Evolutionary conservation across 331 rosid species (phyloP).

Genomic region (Saraca asoca): DNA sequence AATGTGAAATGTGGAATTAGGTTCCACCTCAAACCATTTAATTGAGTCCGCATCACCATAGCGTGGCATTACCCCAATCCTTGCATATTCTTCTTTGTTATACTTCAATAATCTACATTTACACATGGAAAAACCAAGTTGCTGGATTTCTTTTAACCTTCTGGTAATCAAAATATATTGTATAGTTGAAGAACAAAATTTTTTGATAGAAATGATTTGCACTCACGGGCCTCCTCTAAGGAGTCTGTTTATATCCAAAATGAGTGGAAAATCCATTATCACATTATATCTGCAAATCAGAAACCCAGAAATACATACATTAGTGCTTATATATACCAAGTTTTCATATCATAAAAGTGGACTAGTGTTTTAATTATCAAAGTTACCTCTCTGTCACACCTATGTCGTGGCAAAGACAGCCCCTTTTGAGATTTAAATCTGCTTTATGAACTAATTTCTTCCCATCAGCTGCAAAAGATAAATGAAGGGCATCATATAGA

Average conservation of each 20-base stretch:
- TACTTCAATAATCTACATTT: constrained; percentile 47
- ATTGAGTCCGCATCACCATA: constrained; percentile 58
- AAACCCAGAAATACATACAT: not conserved
- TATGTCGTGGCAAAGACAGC: constrained; percentile 59
- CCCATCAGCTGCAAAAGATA: constrained; percentile 53
- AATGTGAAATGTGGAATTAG: constrained; percentile 57
- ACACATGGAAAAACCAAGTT: not conserved
- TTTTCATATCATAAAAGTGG: not conserved
- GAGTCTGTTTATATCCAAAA: constrained; percentile 56
- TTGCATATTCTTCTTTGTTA: constrained; percentile 45
- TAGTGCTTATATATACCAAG: too few species aligned
- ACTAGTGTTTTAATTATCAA: not conserved
- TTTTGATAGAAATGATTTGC: constrained; percentile 9
- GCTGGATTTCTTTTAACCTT: not conserved
- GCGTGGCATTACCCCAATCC: constrained; percentile 68
- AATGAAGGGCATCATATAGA: not conserved
- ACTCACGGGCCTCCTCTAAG: constrained; percentile 65
- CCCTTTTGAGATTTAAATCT: constrained; percentile 49
- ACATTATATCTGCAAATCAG: constrained; percentile 54
- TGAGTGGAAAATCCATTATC: constrained; percentile 66
- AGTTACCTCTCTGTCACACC: constrained; percentile 57
- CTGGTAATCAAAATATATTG: not conserved
- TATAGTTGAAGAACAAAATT: too few species aligned
- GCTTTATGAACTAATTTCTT: constrained; percentile 47
- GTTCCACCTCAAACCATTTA: constrained; percentile 61